Evolutionary conservation across 805 yeast genomes (phyloP).

Genomic region (Yueomyces sp.): DNA sequence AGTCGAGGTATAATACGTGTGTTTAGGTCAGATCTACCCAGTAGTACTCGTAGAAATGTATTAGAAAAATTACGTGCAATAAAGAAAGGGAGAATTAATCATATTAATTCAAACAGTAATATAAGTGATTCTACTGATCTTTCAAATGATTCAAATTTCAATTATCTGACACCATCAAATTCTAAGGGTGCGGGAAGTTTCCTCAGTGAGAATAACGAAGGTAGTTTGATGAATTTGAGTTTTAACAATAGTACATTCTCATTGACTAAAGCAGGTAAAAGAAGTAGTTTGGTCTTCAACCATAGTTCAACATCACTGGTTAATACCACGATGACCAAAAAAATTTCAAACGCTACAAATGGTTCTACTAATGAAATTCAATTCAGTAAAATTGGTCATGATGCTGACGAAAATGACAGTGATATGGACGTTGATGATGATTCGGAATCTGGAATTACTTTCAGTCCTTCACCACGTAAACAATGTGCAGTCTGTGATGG

Average conservation of each 20-base stretch:
- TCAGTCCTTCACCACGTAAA: background rate
- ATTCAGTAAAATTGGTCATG: background rate
- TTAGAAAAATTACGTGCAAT: constrained; percentile 10
- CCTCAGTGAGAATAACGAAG: background rate
- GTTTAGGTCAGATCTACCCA: constrained; percentile 68
- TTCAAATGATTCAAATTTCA: background rate
- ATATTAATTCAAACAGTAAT: background rate
- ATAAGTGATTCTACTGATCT: background rate
- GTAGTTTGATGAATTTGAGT: background rate
- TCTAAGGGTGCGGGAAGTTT: background rate
- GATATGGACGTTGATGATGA: background rate
- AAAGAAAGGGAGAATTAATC: background rate
- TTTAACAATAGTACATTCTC: background rate
- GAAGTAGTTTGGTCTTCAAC: background rate
- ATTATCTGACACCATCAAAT: background rate
- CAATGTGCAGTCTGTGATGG: constrained; percentile 19
- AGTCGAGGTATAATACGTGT: constrained; percentile 59
- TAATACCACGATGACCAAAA: background rate
- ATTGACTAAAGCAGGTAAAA: background rate
- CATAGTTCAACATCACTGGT: background rate
- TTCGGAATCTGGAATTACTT: background rate
- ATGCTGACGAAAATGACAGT: background rate
- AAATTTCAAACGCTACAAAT: background rate
- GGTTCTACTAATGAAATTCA: background rate
- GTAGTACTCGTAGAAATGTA: constrained; percentile 28